These are phyloP conservation scores for Cystofilobasidium bisporidii DNA, from an alignment of 768 basidiomycete genomes.

Conservation along the genomic window DNA sequence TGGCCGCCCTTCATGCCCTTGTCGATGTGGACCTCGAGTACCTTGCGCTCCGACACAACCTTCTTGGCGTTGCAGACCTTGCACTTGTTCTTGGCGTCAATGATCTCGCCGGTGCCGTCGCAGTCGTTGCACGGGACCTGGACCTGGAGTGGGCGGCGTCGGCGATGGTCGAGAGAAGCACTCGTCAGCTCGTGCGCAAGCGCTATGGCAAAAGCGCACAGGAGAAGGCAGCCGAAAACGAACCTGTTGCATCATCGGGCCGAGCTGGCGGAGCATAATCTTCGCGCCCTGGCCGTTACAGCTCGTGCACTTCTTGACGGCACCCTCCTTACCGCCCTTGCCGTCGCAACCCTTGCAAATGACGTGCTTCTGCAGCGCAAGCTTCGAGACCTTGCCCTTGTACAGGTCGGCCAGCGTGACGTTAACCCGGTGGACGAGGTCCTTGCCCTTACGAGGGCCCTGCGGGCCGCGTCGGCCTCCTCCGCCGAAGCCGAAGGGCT, in stretches of 20 bases:
- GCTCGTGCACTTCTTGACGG: constrained; percentile 63
- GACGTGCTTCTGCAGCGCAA: constrained; percentile 88
- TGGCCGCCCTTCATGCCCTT: constrained; percentile 95
- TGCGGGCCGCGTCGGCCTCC: constrained; percentile 33
- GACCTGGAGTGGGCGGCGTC: constrained; percentile 62
- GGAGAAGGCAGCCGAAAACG: background rate
- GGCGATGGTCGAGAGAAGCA: no score
- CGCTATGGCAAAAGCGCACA: no score
- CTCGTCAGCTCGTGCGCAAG: no score
- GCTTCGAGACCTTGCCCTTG: constrained; percentile 97
- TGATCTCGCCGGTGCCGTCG: constrained; percentile 84
- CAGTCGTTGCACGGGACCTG: constrained; percentile 93
- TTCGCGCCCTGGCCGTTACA: constrained; percentile 88
- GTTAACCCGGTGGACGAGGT: constrained; percentile 90
- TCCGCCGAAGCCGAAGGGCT: constrained; percentile 27
- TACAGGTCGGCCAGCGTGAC: constrained; percentile 98
- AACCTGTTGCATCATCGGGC: constrained; percentile 83
- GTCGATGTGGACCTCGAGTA: constrained; percentile 95
- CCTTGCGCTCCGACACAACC: constrained; percentile 84
- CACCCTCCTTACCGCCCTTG: constrained; percentile 94
- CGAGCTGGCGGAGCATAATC: constrained; percentile 88
- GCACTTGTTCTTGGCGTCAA: constrained; percentile 88
- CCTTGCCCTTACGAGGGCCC: constrained; percentile 87
- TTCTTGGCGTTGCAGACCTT: constrained; percentile 90
- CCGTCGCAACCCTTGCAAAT: constrained; percentile 91